Percentiles rank a stretch among this genome's conserved stretches.
Conservation (phyloP, 495 filamentous ascomycete species). For the Penicillium nucicola region DNA sequence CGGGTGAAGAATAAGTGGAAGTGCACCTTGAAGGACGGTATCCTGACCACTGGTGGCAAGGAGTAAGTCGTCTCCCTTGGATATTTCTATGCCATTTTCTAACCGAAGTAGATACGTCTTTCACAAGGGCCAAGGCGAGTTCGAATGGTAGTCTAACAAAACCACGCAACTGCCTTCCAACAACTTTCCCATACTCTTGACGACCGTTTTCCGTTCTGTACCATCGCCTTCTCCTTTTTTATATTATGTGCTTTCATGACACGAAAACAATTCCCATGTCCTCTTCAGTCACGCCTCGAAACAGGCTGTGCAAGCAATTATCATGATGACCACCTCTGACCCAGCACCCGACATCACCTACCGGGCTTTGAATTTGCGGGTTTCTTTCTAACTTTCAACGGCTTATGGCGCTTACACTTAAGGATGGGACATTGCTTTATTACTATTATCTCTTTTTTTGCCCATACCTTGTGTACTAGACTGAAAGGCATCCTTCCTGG, state of each 20-base stretch:
- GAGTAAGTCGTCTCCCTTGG: slow-evolving; percentile 55
- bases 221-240: slow-evolving; percentile 5
- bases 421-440: slow-evolving; percentile 10
- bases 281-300: slow-evolving; percentile 9
- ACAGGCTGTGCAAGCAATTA: slow-evolving; percentile 16
- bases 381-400: slow-evolving; percentile 6
- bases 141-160: slow-evolving; percentile 73
- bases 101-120: slow-evolving; percentile 71
- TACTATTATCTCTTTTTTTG: not conserved
- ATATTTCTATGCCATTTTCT: not conserved
- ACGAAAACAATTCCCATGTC: slow-evolving; percentile 13
- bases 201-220: slow-evolving; percentile 17
- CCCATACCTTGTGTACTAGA: slow-evolving; percentile 18
- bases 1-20: slow-evolving; percentile 99
- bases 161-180: not conserved
- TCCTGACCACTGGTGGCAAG: slow-evolving; percentile 83
- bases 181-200: not conserved
- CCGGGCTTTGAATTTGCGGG: slow-evolving; percentile 1
- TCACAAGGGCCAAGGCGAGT: slow-evolving; percentile 94
- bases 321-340: slow-evolving; percentile 14
- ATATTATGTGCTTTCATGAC: slow-evolving; percentile 2
- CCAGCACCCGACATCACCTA: slow-evolving; percentile 5
- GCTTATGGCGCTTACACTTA: slow-evolving; percentile 17
- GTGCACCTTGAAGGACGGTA: slow-evolving; percentile 95
- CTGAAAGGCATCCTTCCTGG: slow-evolving; percentile 12